Evolutionary conservation across 805 yeast species (phyloP).

Genomic region (Blastobotrys muscicola): DNA sequence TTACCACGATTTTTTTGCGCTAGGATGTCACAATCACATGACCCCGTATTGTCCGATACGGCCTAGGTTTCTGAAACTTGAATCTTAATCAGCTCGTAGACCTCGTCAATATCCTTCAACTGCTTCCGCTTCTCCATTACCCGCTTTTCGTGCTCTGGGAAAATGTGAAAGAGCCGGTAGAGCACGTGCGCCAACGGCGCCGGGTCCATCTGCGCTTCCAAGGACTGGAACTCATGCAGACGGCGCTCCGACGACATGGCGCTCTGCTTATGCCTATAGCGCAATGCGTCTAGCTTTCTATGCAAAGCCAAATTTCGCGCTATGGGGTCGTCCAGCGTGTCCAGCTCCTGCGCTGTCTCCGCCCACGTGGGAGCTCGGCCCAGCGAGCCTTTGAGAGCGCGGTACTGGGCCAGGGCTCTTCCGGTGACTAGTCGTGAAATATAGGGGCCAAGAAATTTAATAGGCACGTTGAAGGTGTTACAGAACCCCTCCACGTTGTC

Average conservation of each 20-base stretch:
- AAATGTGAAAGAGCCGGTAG: constrained; percentile 1
- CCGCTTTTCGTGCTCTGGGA: constrained; percentile 1
- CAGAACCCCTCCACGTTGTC: constrained; percentile 4
- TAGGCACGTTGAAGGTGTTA: constrained; percentile 1
- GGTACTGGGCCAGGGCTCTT: constrained; percentile 2
- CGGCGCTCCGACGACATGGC: not conserved
- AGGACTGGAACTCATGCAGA: not conserved
- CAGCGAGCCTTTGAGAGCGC: not conserved
- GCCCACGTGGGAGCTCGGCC: constrained; percentile 5
- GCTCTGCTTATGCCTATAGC: not conserved
- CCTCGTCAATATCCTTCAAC: not conserved
- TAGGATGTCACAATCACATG: not conserved
- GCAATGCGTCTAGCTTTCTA: not conserved
- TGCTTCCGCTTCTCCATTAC: not conserved
- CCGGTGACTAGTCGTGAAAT: constrained; percentile 3
- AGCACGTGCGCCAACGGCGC: constrained; percentile 11
- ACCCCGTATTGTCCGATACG: not conserved
- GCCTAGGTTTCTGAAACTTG: not conserved
- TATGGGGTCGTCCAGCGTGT: constrained; percentile 7
- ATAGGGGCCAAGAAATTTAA: constrained; percentile 5
- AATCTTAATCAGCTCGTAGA: not conserved
- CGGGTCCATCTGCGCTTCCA: constrained; percentile 9
- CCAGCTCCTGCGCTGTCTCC: constrained; percentile 2
- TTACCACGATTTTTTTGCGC: not conserved
- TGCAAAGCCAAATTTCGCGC: constrained; percentile 3